Base-by-base conservation (phyloP, 2,329 filamentous ascomycete genomes). In the Pochonia chlamydosporia region DNA sequence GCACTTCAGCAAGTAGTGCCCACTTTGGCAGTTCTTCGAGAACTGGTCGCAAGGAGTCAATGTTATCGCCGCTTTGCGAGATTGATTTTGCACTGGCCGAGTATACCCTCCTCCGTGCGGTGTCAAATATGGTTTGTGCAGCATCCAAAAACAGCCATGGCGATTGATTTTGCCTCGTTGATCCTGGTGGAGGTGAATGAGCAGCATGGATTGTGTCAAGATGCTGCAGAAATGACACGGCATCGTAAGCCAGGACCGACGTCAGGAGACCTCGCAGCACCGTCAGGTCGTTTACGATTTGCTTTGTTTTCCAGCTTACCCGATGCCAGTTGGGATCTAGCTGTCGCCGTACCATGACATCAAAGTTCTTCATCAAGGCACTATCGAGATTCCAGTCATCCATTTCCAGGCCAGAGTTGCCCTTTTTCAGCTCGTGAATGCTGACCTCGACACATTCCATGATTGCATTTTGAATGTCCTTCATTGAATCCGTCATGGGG, bases 71-170 rank as follows among this genome's bases (percentile, higher is more conserved):
- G 20, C 46, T 51, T 39, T 65, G 65, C 2, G 71, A 70, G 16
- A 71, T 71, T 4, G 76, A 69, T 42, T 76, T 80, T 25, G 82
- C 77, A 46, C 72, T 81, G 37, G 88, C 78, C 8, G 85, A 82
- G 59, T 96, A 99, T 5, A 96, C 92, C 54, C 93, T 78, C 47
- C 84, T 80, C 63, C 90, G 93, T 1, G 93, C 90, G 3, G 88
- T 90, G 51, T 91, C 87, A 55, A 99, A 97, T 11, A 99, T 89
- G 14, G 88, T 91, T 64, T 97, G 88, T 1, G 93, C 92, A 21
- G 92, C 91, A 64, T 97, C 93, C 5, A 97, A 77, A 57, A 96
- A 97, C 26, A 99, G 74, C 93, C 93, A 99, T 0, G 93, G 93
- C 0, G 91, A 95, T 58, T 96, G 89, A 28, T 85, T 91, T 60